Base-by-base conservation (phyloP, 345 rosid genomes). In the Populus ilicifolia region DNA sequence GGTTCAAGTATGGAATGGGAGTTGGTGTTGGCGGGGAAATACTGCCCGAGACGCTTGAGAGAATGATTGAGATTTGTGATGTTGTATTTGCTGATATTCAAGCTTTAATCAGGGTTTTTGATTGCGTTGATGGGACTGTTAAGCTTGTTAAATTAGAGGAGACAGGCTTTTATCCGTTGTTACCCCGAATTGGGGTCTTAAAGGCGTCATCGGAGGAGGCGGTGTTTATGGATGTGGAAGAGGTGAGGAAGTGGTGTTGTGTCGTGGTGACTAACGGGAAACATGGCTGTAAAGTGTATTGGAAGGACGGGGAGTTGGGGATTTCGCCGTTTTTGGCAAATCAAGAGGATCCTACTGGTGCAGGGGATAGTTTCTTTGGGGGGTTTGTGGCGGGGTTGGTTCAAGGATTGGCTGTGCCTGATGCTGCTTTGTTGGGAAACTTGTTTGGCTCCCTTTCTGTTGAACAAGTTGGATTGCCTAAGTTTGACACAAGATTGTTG, bases 21-120 rank as follows among this genome's bases (percentile, higher is more conserved):
- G 97, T 96, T 69, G 99, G 98, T 12, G 91, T 96, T 5, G 99
- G 96, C 54, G 99, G 99, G 65, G 99, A 96, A 90, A 86, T 96
- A 39, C 73, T 87, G 41, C 92, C 96, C 5, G 96, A 88, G 81
- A 96, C 98, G 70, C 86, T 96, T 2, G 96, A 90, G 83, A 89
- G 80, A 72, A 91, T 96, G 98, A 79, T 89, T n/a, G 92, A 90
- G 72, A 84, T 83, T 4, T 93, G 99, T 70, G 87, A 87, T 9
- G 86, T 85, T 1, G 97, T 93, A 33, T 84, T 86, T 48, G 96
- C 91, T 1, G 99, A 93, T 56, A 89, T 95, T 36, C 99, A 93
- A 83, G 90, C 98, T 54, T 35, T 96, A 79, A 93, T 96, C 71
- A 88, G 99, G 71, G 85, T 18, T 11, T 96, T 96, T 65, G 91